A percentile compares a stretch with the other conserved stretches of the same genome.
Evolutionary conservation across 306 rosid genomes (phyloP).

Genomic region (Quercus bicolor): DNA sequence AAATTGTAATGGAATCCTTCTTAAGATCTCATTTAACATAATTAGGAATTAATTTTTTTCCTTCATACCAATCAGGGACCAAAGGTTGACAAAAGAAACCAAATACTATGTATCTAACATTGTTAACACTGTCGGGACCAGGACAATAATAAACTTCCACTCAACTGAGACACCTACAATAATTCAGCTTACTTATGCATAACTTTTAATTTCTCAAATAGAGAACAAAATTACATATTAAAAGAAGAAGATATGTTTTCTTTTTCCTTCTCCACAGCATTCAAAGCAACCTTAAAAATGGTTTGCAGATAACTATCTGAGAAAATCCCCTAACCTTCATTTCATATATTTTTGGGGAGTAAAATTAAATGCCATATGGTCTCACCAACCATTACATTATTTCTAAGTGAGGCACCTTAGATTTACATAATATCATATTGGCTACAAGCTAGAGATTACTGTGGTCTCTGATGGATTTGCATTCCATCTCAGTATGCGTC

Average conservation of each 20-base stretch:
- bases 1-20: background rate
- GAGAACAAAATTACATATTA: no score
- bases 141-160: background rate
- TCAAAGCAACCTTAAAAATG: no score
- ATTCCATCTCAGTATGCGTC: background rate
- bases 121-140: background rate
- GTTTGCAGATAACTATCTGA: no score
- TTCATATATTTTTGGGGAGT: no score
- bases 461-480: background rate
- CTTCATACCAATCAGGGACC: background rate
- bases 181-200: background rate
- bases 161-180: background rate
- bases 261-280: no score
- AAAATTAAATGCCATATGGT: no score
- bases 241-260: no score
- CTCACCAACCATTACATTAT: no score
- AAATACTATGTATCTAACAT: background rate
- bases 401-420: no score
- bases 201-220: no score
- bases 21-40: background rate
- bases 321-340: no score
- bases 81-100: background rate
- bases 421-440: no score
- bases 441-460: background rate
- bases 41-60: background rate